These are phyloP conservation scores for Ilex paraguariensis DNA, from an alignment of 305 asterid species.

Conservation along the genomic window DNA sequence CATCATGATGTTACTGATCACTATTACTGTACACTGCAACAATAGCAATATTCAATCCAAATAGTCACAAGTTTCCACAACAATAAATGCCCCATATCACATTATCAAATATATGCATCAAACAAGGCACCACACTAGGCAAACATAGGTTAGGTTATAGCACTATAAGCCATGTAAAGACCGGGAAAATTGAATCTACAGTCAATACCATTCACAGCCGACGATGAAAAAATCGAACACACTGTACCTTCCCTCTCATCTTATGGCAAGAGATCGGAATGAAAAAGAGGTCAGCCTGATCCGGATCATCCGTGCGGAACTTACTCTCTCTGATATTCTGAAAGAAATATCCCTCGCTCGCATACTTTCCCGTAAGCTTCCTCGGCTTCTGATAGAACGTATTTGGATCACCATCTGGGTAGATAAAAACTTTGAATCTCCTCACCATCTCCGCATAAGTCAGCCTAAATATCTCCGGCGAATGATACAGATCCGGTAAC, in stretches of 20 bases:
- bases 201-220: no score
- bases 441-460: constrained; percentile 68
- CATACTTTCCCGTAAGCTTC: constrained; percentile 90
- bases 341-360: constrained; percentile 91
- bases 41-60: no score
- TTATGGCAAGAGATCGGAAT: constrained; percentile 95
- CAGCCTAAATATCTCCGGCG: constrained; percentile 59
- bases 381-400: constrained; percentile 92
- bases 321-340: constrained; percentile 85
- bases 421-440: constrained; percentile 83
- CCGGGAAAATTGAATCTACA: no score
- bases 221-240: no score
- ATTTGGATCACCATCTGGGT: constrained; percentile 92
- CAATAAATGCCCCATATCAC: no score
- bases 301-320: constrained; percentile 73
- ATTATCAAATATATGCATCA: no score
- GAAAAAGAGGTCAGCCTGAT: constrained; percentile 88
- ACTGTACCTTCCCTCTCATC: constrained; percentile 96
- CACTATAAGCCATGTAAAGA: no score
- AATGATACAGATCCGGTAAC: constrained; percentile 51
- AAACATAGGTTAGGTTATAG: no score
- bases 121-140: no score
- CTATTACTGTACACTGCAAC: no score
- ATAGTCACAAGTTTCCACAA: no score
- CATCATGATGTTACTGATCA: no score